Conservation (phyloP, 441 rosid species). For the Gossypium schwendimanii region DNA sequence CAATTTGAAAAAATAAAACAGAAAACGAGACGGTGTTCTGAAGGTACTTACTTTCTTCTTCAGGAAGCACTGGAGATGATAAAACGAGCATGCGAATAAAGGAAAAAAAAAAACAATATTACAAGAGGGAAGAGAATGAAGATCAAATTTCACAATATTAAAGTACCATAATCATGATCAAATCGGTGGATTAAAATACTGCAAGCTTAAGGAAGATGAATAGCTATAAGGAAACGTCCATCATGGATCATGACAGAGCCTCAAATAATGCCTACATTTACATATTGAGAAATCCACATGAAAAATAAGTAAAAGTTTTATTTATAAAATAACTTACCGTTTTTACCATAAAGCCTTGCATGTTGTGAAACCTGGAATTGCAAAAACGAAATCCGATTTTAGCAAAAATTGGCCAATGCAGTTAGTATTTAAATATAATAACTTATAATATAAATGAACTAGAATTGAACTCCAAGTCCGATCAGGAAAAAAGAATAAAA, state of each 20-base stretch:
- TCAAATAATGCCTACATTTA: neutral
- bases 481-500: neutral
- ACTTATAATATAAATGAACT: neutral
- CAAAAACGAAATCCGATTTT: neutral
- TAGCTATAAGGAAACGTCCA: neutral
- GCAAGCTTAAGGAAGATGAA: neutral
- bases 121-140: neutral
- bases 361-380: constrained; percentile 61
- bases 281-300: neutral
- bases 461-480: neutral
- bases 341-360: constrained; percentile 64
- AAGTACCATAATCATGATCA: neutral
- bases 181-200: neutral
- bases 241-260: neutral
- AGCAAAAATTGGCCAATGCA: neutral
- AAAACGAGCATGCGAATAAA: constrained; percentile 5
- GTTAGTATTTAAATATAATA: neutral
- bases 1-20: constrained; percentile 2
- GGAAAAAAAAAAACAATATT: neutral
- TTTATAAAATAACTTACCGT: constrained; percentile 44
- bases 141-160: neutral
- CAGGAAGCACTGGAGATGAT: constrained; percentile 70
- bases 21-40: constrained; percentile 10
- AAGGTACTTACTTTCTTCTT: constrained; percentile 76
- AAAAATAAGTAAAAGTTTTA: neutral